Conservation (phyloP, 2,329 filamentous ascomycete species). For the Fusarium aywerte region DNA sequence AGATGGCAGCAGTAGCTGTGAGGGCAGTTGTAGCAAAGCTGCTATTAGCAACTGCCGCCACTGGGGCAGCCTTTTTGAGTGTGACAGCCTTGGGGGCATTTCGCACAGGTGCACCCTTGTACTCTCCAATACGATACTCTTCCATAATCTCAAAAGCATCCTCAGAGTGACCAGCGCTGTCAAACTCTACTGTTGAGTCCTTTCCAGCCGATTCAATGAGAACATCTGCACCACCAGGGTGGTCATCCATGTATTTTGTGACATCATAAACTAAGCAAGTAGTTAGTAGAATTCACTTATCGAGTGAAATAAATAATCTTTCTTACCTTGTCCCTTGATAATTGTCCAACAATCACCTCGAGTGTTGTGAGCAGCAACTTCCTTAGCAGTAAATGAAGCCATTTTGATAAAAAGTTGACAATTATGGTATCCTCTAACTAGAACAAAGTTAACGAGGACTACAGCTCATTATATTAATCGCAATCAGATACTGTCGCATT, state of each 20-base stretch:
- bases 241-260: slow-evolving; percentile 67
- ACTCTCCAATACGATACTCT: slow-evolving; percentile 52
- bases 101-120: slow-evolving; percentile 46
- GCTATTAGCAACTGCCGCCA: not conserved
- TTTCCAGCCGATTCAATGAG: slow-evolving; percentile 81
- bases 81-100: slow-evolving; percentile 26
- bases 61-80: slow-evolving; percentile 33
- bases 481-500: slow-evolving; percentile 14
- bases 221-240: slow-evolving; percentile 80
- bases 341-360: slow-evolving; percentile 63
- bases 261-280: slow-evolving; percentile 64
- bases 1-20: slow-evolving; percentile 19
- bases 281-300: not conserved
- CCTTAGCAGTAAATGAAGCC: slow-evolving; percentile 48
- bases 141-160: slow-evolving; percentile 59
- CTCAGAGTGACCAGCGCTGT: slow-evolving; percentile 85
- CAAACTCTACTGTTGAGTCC: slow-evolving; percentile 82
- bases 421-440: not conserved
- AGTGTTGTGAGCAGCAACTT: slow-evolving; percentile 62
- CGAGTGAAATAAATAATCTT: too few species aligned
- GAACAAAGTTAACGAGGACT: not conserved
- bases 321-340: slow-evolving; percentile 66
- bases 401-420: slow-evolving; percentile 3
- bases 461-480: slow-evolving; percentile 14
- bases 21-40: slow-evolving; percentile 9